phyloP scores from a whole-genome alignment of 23 red algal species.

The Cyanidium caldarium region DNA sequence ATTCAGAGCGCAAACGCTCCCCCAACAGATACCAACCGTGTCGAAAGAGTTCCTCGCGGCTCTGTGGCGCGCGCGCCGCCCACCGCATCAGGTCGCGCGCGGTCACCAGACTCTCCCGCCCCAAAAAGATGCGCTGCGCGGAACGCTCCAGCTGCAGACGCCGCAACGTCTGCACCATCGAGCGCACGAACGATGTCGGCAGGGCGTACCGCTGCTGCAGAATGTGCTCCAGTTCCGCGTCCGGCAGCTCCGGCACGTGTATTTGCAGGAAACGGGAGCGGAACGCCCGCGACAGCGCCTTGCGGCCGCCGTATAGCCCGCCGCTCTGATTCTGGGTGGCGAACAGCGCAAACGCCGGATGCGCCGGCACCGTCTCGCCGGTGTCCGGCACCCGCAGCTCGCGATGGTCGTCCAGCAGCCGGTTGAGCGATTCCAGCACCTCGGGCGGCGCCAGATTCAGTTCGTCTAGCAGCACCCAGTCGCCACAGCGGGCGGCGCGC shows the following conservation, averaged over 20 bases:
- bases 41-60: slow-evolving; percentile 27
- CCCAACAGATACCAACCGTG: slow-evolving; percentile 75
- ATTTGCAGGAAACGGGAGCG: slow-evolving; percentile 78
- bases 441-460: slow-evolving; percentile 82
- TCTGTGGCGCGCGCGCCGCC: neutral
- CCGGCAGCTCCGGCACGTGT: slow-evolving; percentile 40
- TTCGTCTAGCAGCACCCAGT: slow-evolving; percentile 91
- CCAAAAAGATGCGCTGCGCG: slow-evolving; percentile 39
- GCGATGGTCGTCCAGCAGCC: slow-evolving; percentile 88
- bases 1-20: slow-evolving; percentile 30
- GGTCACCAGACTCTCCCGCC: slow-evolving; percentile 57
- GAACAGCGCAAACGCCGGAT: slow-evolving; percentile 57
- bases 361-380: slow-evolving; percentile 55
- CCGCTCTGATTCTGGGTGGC: slow-evolving; percentile 95
- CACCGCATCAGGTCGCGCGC: slow-evolving; percentile 30
- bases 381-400: slow-evolving; percentile 75
- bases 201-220: slow-evolving; percentile 25
- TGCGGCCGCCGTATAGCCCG: slow-evolving; percentile 60
- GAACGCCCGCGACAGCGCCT: slow-evolving; percentile 67
- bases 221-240: slow-evolving; percentile 47
- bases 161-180: slow-evolving; percentile 66
- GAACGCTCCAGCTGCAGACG: slow-evolving; percentile 51
- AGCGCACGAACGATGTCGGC: slow-evolving; percentile 34
- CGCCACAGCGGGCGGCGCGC: slow-evolving; percentile 41
- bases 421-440: slow-evolving; percentile 80